Percentiles rank a stretch among this genome's conserved stretches.
These are phyloP conservation scores for Prunus padus DNA, from an alignment of 306 rosid species.

Conservation along the genomic window DNA sequence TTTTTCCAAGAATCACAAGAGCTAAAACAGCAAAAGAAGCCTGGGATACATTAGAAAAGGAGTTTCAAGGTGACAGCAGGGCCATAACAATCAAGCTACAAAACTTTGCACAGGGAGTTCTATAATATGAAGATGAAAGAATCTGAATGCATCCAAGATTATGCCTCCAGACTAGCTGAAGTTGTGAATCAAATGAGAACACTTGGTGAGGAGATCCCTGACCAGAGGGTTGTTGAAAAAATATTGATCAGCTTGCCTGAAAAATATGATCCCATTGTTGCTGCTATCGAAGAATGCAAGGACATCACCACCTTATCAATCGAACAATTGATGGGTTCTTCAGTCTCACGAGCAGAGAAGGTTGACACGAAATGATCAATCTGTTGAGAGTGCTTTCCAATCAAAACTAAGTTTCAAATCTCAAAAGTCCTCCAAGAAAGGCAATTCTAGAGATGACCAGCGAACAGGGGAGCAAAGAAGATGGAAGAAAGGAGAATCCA, in stretches of 20 bases:
- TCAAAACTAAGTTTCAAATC: too few species aligned
- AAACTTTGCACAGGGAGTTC: not conserved
- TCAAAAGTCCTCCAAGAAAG: too few species aligned
- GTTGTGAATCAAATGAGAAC: slow-evolving; percentile 15
- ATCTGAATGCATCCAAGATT: not conserved
- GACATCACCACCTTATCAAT: not conserved
- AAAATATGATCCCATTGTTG: slow-evolving; percentile 3
- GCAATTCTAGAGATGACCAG: too few species aligned
- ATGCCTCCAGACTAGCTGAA: not conserved
- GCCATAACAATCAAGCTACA: not conserved
- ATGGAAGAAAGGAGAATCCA: too few species aligned
- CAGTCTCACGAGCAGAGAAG: too few species aligned
- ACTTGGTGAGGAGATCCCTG: not conserved
- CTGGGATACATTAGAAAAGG: not conserved
- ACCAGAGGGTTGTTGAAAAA: not conserved
- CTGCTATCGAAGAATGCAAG: not conserved
- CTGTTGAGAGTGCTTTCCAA: too few species aligned
- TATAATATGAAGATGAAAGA: slow-evolving; percentile 4
- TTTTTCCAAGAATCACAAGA: slow-evolving; percentile 3
- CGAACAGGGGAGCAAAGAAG: too few species aligned
- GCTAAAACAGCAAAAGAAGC: slow-evolving; percentile 5
- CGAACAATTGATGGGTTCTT: too few species aligned
- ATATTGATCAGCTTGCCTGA: not conserved
- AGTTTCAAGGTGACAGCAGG: slow-evolving; percentile 8
- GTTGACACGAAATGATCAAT: too few species aligned